Evolutionary conservation across 129 eudicot genomes (phyloP).

Genomic region (Cynara cardunculus): DNA sequence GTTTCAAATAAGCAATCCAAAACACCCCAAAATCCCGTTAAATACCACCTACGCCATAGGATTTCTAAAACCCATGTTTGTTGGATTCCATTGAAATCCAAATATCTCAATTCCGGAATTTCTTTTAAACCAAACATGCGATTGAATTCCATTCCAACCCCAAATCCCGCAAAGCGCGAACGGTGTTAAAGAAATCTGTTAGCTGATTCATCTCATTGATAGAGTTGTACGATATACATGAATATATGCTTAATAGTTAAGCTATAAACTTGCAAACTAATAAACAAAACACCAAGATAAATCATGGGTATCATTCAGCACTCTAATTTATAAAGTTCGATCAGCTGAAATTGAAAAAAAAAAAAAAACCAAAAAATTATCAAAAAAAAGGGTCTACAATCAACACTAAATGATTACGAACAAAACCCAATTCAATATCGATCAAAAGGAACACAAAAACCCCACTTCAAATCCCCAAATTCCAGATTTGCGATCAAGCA

Average conservation of each 20-base stretch:
- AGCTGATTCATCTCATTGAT: neutral
- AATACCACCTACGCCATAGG: too few species aligned
- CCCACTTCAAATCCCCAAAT: neutral
- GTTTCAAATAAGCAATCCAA: too few species aligned
- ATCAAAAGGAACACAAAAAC: neutral
- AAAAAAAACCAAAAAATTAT: neutral
- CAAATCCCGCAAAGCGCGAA: too few species aligned
- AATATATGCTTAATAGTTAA: neutral
- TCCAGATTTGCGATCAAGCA: slow-evolving; percentile 5
- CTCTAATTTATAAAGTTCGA: neutral
- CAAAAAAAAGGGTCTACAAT: neutral
- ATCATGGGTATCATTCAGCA: neutral
- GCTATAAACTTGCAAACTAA: neutral
- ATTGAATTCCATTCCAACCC: too few species aligned
- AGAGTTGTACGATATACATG: neutral
- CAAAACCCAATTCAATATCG: neutral
- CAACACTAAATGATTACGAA: neutral
- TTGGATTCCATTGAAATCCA: too few species aligned
- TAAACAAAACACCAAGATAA: too few species aligned
- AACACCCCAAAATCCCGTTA: too few species aligned
- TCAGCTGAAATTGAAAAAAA: neutral
- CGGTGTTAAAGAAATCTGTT: neutral
- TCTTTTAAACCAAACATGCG: too few species aligned
- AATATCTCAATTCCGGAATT: too few species aligned
- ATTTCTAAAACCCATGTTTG: too few species aligned